Evolutionary conservation across 371 early-diverging fungal genomes (phyloP).

Genomic region (Thermomucor indicae-seudaticae): DNA sequence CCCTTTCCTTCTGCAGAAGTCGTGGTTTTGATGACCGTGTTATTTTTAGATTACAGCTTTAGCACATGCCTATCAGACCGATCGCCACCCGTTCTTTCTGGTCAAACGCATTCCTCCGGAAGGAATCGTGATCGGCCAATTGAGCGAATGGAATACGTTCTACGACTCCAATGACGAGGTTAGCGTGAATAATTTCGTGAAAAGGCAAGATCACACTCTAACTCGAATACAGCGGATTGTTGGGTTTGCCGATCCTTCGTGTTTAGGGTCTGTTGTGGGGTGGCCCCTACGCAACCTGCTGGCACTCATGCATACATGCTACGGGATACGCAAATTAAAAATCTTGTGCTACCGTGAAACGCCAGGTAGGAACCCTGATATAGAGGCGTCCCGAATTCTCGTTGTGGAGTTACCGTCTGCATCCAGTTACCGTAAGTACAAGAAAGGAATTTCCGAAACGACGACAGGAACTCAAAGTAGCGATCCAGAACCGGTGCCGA

Average conservation of each 20-base stretch:
- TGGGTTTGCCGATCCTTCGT: constrained; percentile 85
- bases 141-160: constrained; percentile 28
- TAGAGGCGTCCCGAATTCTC: constrained; percentile 12
- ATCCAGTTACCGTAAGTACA: constrained; percentile 7
- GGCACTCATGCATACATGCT: constrained; percentile 47
- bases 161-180: constrained; percentile 11
- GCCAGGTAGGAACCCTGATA: constrained; percentile 7
- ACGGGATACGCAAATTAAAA: constrained; percentile 31
- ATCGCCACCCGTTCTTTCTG: constrained; percentile 6
- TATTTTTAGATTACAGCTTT: constrained; percentile 4
- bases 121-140: constrained; percentile 13
- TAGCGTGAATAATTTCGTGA: no score
- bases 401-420: constrained; percentile 18
- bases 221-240: constrained; percentile 57
- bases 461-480: background rate
- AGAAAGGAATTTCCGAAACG: background rate
- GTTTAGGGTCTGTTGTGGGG: constrained; percentile 61
- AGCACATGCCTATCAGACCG: constrained; percentile 3
- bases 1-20: no score
- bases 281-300: constrained; percentile 92
- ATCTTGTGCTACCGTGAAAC: constrained; percentile 76
- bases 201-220: no score
- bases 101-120: constrained; percentile 2
- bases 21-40: no score
- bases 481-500: constrained; percentile 27